phyloP scores from a whole-genome alignment of 2,329 filamentous ascomycete genomes.

The Apiospora phragmitis region DNA sequence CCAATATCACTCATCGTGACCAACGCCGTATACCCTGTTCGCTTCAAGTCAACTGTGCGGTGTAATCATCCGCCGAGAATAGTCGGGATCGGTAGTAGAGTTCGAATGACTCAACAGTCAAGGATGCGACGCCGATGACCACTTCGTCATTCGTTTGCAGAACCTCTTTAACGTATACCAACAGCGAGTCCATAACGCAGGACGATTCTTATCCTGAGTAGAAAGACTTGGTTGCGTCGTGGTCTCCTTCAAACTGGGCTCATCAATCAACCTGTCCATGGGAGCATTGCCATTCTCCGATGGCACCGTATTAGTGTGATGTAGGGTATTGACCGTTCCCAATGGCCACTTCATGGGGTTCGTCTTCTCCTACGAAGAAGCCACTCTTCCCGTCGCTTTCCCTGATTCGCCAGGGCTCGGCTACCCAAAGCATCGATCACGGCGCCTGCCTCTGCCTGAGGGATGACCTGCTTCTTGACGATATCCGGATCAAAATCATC shows the following conservation, averaged over 20 bases:
- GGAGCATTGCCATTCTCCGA: not conserved
- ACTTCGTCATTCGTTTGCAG: not conserved
- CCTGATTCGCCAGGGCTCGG: not conserved
- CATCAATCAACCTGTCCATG: not conserved
- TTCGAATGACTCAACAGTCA: not conserved
- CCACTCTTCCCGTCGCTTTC: not conserved
- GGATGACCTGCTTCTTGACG: constrained; percentile 28
- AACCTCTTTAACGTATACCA: not conserved
- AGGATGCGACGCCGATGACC: not conserved
- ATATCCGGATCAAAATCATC: constrained; percentile 35
- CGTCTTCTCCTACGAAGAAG: not conserved
- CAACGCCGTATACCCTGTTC: not conserved
- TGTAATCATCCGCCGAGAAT: not conserved
- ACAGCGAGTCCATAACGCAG: not conserved
- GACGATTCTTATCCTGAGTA: not conserved
- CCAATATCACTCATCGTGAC: not conserved
- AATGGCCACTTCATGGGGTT: not conserved
- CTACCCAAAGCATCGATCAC: not conserved
- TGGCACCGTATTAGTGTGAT: not conserved
- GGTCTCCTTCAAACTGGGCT: not conserved
- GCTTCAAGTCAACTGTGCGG: not conserved
- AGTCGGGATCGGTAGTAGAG: not conserved
- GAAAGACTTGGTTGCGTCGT: not conserved
- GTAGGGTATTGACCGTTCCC: not conserved
- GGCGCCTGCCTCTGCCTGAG: constrained; percentile 25